Evolutionary conservation across 2,329 filamentous ascomycete genomes (phyloP).

Genomic region (Rutstroemia sp.): DNA sequence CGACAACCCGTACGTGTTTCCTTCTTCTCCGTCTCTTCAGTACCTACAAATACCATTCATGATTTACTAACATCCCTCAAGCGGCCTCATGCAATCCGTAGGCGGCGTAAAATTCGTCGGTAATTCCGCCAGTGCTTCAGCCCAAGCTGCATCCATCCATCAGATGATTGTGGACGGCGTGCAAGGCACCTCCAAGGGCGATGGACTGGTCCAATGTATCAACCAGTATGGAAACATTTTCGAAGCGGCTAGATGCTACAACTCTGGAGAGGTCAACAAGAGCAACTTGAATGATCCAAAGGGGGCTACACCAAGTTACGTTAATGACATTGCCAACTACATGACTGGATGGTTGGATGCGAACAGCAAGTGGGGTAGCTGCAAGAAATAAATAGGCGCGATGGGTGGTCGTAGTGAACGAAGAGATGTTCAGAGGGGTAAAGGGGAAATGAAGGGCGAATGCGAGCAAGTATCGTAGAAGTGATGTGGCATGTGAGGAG

Average conservation of each 20-base stretch:
- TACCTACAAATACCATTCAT: background rate
- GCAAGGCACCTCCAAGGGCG: conserved; percentile 22
- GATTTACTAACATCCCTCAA: conserved; percentile 3
- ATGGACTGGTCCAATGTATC: conserved; percentile 22
- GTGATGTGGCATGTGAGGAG: too few relatives aligned
- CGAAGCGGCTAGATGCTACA: conserved; percentile 25
- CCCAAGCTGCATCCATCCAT: conserved; percentile 17
- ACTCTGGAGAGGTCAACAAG: conserved; percentile 25
- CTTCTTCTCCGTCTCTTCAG: background rate
- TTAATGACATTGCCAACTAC: conserved; percentile 27
- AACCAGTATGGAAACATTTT: conserved; percentile 27
- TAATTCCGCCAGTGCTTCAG: conserved; percentile 14
- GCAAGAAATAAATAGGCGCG: conserved; percentile 1
- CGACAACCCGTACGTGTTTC: conserved; percentile 8
- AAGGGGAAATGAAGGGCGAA: too few relatives aligned
- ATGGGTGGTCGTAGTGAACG: background rate
- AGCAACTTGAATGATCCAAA: conserved; percentile 21
- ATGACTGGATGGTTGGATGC: conserved; percentile 10
- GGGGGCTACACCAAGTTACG: conserved; percentile 25
- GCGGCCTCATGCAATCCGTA: conserved; percentile 24
- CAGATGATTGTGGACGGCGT: conserved; percentile 29
- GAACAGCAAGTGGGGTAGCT: background rate
- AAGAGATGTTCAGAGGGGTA: fast-evolving
- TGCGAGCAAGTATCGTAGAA: too few relatives aligned
- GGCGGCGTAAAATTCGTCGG: conserved; percentile 17